phyloP scores from a whole-genome alignment of 2,329 filamentous ascomycete species.

The Cercospora sp. region DNA sequence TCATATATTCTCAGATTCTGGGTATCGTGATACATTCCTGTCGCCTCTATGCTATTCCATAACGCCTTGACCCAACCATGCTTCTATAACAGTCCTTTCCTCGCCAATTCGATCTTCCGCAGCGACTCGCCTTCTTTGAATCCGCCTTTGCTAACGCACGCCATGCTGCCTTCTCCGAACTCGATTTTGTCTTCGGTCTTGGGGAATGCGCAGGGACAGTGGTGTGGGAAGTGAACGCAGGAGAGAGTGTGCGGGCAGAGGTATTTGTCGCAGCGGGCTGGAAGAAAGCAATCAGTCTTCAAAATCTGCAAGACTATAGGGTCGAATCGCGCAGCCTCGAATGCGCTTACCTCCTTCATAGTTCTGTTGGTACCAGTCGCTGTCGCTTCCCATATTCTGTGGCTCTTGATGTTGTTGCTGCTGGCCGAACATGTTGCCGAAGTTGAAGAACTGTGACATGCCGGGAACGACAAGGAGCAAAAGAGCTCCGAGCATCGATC shows the following conservation, averaged over 20 bases:
- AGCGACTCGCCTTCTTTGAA: conserved; percentile 70
- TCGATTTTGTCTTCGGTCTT: conserved; percentile 65
- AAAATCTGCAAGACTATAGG: neutral
- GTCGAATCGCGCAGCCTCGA: neutral
- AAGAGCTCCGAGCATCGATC: conserved; percentile 39
- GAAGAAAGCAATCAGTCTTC: neutral
- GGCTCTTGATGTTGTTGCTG: conserved; percentile 60
- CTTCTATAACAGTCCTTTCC: conserved; percentile 69
- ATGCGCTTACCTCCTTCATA: conserved; percentile 63
- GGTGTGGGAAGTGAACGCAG: conserved; percentile 94
- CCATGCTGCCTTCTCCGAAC: conserved; percentile 69
- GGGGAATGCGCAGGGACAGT: conserved; percentile 86
- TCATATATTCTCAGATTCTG: conserved; percentile 1
- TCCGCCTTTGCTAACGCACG: conserved; percentile 74
- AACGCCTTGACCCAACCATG: neutral
- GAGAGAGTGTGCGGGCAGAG: conserved; percentile 91
- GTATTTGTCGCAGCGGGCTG: conserved; percentile 87
- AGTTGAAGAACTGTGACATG: conserved; percentile 83
- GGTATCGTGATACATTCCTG: neutral
- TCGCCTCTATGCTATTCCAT: neutral
- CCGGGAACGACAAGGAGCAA: conserved; percentile 61
- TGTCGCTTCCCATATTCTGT: conserved; percentile 83
- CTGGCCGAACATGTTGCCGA: conserved; percentile 90
- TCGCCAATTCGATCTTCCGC: conserved; percentile 74
- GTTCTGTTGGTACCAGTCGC: conserved; percentile 71